phyloP scores from a whole-genome alignment of 257 asterid species.

The Nicotiana paniculata region DNA sequence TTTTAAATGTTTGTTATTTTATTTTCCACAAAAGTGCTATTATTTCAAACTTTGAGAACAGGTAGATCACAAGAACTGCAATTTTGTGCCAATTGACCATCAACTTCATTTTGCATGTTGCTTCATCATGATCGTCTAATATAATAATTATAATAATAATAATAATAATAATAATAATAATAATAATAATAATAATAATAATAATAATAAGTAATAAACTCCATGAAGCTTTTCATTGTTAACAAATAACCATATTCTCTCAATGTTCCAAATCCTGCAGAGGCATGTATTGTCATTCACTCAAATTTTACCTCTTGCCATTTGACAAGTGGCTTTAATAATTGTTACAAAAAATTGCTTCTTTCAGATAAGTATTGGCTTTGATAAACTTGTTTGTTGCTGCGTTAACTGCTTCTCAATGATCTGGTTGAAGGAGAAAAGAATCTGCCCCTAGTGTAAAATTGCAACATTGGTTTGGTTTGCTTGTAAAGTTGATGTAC shows the following conservation, averaged over 20 bases:
- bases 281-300: neutral
- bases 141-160: no score
- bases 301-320: neutral
- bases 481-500: neutral
- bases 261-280: neutral
- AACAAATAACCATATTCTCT: neutral
- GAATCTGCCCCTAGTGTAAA: neutral
- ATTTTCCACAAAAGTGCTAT: neutral
- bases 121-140: neutral
- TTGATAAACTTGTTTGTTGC: neutral
- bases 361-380: neutral
- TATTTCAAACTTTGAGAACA: neutral
- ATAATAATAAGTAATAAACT: neutral
- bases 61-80: neutral
- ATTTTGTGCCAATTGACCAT: neutral
- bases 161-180: no score
- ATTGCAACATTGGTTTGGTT: neutral
- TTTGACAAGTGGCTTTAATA: neutral
- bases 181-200: no score
- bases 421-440: neutral
- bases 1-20: neutral
- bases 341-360: neutral
- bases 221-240: no score
- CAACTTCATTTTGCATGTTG: neutral
- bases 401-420: neutral